Evolutionary conservation across 1,139 yeast genomes (phyloP).

Genomic region (Magnusiomyces tetraspermus): DNA sequence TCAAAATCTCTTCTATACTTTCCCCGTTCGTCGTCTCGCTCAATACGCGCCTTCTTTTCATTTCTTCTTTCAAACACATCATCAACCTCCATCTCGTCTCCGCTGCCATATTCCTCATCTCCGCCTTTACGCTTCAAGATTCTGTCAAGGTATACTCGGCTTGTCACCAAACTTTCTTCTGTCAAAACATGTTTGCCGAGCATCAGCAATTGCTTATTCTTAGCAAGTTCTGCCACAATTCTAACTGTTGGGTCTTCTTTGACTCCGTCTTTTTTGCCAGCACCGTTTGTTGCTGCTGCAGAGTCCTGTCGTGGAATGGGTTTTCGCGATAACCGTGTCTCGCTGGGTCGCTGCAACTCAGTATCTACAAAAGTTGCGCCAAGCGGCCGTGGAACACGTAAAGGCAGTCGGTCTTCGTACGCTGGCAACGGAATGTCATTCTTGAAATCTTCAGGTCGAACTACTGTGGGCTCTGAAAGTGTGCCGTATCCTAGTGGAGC

Average conservation of each 20-base stretch:
- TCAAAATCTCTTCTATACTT: conserved; percentile 15
- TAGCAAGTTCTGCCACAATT: conserved; percentile 14
- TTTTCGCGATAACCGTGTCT: conserved; percentile 17
- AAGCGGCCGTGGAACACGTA: conserved; percentile 20
- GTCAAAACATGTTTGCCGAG: conserved; percentile 18
- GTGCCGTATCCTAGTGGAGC: conserved; percentile 26
- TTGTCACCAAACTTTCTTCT: conserved; percentile 14
- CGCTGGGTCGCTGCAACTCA: conserved; percentile 22
- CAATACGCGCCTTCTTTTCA: conserved; percentile 1
- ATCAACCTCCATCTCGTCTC: background rate
- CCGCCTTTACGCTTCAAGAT: conserved; percentile 11
- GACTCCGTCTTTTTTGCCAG: background rate
- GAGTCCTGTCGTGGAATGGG: conserved; percentile 17
- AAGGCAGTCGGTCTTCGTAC: conserved; percentile 22
- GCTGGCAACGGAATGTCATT: conserved; percentile 24
- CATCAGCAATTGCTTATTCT: conserved; percentile 15
- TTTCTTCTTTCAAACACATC: conserved; percentile 3
- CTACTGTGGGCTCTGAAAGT: conserved; percentile 19
- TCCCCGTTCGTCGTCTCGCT: conserved; percentile 18
- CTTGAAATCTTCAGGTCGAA: conserved; percentile 22
- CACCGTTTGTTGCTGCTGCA: conserved; percentile 3
- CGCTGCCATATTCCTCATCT: background rate
- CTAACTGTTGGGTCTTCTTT: conserved; percentile 16
- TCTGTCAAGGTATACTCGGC: conserved; percentile 13
- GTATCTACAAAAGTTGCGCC: conserved; percentile 28